Base-by-base conservation (phyloP, 352 stramenopile species). In the Pythium biforme region DNA sequence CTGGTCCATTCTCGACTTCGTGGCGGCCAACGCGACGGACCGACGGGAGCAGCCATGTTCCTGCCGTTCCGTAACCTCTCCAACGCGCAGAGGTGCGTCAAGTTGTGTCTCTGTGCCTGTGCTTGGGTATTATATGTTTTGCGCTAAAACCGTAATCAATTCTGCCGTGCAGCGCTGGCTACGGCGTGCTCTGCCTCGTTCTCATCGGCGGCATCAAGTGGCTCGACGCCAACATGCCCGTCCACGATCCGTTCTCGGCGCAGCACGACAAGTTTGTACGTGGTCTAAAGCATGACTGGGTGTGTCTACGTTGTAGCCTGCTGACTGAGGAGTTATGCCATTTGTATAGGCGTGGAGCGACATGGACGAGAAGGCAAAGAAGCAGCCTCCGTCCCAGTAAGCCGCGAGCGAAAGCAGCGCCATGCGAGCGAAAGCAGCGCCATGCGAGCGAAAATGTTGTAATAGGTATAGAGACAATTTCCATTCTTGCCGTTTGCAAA, bases 141-240 rank as follows among this genome's bases (percentile, higher is more conserved):
- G 19, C 58, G 48, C 26, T 39, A 45, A 43, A 26, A 45, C 15
- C 11, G 3, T 33, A 45, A 52, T 26, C 19, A 11, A 7, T 46
- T 15, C 4, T 47, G 0, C 33, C 7, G 11, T 60, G 43, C 51
- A 91, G 83, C 19, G 78, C 68, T 15, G 83, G 63, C 4, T 92
- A 90, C 68, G 79, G 66, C 34, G 76, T 75, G 54, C 61, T 92
- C 49, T 92, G 83, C 52, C 62, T 90, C 10, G 78, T 58, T 39
- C 58, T 92, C 46, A 81, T 83, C 14, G 66, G 66, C 23, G 78
- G 78, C 17, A 90, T 90, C 69, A 85, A 88, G 63, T 90, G 80
- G 61, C 65, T 92, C 66, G 80, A 92, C 59, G 71, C 81, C 39
- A 76, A 85, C 56, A 83, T 73, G 66, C 79, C 78, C 6, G 69